Evolutionary conservation across 1,139 yeast species (phyloP).

Genomic region (Pichia sp.): DNA sequence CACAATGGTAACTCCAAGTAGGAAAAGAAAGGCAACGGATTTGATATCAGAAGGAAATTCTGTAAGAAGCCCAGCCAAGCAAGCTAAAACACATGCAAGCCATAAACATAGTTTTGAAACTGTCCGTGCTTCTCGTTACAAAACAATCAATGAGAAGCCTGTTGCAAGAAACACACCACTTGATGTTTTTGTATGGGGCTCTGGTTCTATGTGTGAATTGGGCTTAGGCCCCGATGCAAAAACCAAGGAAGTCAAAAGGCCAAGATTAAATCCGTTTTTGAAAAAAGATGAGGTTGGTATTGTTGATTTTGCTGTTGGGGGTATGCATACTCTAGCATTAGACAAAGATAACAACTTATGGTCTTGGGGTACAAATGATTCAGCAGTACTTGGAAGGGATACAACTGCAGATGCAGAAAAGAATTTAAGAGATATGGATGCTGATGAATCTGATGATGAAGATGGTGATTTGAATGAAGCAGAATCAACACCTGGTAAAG

Average conservation of each 20-base stretch:
- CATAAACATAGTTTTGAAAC: slow-evolving; percentile 43
- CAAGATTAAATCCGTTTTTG: slow-evolving; percentile 77
- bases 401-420: slow-evolving; percentile 53
- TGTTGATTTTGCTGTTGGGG: slow-evolving; percentile 88
- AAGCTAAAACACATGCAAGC: slow-evolving; percentile 15
- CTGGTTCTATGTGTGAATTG: slow-evolving; percentile 94
- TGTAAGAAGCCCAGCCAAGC: slow-evolving; percentile 21
- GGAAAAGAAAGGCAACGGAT: slow-evolving; percentile 16
- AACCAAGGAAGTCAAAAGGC: slow-evolving; percentile 91
- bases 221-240: slow-evolving; percentile 88
- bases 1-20: slow-evolving; percentile 12
- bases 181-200: slow-evolving; percentile 88
- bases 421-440: slow-evolving; percentile 57
- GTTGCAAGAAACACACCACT: slow-evolving; percentile 38
- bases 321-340: slow-evolving; percentile 85
- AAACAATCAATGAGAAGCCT: slow-evolving; percentile 40
- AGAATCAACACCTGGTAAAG: slow-evolving; percentile 81
- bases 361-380: slow-evolving; percentile 98
- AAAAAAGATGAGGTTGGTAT: slow-evolving; percentile 54
- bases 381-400: slow-evolving; percentile 87
- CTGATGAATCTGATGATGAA: slow-evolving; percentile 44
- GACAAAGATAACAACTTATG: slow-evolving; percentile 69
- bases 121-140: slow-evolving; percentile 37
- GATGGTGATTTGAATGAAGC: slow-evolving; percentile 77
- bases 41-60: slow-evolving; percentile 16